Evolutionary conservation across 1,139 yeast species (phyloP).

Genomic region (Diutina rugosa): DNA sequence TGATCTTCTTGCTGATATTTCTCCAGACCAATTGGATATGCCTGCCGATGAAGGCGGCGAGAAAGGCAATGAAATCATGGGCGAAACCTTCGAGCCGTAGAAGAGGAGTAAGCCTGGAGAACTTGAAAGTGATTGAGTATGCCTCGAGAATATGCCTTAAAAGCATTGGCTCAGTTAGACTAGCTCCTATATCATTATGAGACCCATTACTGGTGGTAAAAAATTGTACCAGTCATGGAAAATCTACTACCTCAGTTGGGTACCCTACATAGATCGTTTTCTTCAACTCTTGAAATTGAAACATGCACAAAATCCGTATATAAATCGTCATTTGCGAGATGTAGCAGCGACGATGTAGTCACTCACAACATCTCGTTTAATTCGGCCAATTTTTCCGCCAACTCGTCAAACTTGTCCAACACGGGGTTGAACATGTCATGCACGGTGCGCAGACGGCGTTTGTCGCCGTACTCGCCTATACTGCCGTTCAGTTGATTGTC

Average conservation of each 20-base stretch:
- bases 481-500: neutral
- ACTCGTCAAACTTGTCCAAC: conserved; percentile 31
- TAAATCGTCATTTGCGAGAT: neutral
- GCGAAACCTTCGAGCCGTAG: neutral
- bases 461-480: neutral
- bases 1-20: neutral
- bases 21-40: neutral
- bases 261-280: neutral
- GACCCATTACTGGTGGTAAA: no score
- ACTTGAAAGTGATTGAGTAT: no score
- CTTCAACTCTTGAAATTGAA: neutral
- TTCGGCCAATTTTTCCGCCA: conserved; percentile 33
- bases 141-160: no score
- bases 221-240: no score
- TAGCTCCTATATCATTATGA: no score
- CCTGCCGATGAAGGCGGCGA: neutral
- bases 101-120: no score
- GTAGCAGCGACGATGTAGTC: neutral
- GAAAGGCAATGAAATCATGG: neutral
- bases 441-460: neutral
- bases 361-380: conserved; percentile 14
- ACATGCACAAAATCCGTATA: neutral
- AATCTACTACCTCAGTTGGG: no score
- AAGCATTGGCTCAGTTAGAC: no score
- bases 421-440: conserved; percentile 32